Conservation (phyloP, 2,329 filamentous ascomycete species). For the Cladosporium sp. region DNA sequence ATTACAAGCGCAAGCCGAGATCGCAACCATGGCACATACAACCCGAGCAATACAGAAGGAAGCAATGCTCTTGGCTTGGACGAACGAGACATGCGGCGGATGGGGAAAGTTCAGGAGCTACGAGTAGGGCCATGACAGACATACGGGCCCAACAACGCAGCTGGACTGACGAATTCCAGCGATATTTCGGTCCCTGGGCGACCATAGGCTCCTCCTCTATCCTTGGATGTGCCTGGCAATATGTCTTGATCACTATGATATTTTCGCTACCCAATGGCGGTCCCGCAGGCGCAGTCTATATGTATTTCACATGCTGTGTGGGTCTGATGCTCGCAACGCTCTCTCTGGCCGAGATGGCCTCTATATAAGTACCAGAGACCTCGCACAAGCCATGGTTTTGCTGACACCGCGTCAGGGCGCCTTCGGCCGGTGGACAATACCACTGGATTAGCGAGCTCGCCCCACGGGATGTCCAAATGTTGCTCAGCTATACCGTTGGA, state of each 20-base stretch:
- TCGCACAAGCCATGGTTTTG: not conserved
- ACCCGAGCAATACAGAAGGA: not conserved
- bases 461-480: conserved; percentile 1
- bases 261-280: conserved; percentile 6
- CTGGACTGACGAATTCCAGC: not conserved
- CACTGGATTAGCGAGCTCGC: conserved; percentile 15
- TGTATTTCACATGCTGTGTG: not conserved
- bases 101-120: conserved; percentile 14
- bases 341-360: conserved; percentile 5
- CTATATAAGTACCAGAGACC: not conserved
- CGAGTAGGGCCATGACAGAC: not conserved
- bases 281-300: not conserved
- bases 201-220: conserved; percentile 6
- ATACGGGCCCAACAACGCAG: not conserved
- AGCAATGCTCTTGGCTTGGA: conserved; percentile 1
- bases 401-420: not conserved
- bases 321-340: conserved; percentile 11
- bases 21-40: not conserved
- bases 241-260: not conserved
- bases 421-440: conserved; percentile 9
- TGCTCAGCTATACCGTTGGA: conserved; percentile 12
- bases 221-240: conserved; percentile 3
- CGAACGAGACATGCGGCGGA: conserved; percentile 14
- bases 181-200: conserved; percentile 9
- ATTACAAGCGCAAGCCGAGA: not conserved